Conservation (phyloP, 2,329 filamentous ascomycete species). For the Diaporthe sp. region DNA sequence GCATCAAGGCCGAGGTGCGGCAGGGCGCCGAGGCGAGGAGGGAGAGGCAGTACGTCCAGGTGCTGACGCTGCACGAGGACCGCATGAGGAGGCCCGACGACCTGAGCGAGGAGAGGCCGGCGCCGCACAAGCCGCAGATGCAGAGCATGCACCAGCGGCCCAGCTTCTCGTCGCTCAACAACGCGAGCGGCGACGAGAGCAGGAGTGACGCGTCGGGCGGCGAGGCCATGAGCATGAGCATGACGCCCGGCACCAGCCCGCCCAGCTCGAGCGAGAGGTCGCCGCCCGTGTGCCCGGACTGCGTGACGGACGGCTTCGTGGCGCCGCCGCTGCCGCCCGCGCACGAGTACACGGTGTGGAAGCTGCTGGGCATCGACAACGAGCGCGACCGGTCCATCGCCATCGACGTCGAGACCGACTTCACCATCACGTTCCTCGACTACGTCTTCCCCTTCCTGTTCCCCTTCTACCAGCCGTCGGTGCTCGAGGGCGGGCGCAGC, state of each 20-base stretch:
- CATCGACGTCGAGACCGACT: slow-evolving; percentile 48
- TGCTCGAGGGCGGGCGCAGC: slow-evolving; percentile 69
- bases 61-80: slow-evolving; percentile 40
- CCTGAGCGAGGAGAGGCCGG: slow-evolving; percentile 34
- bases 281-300: slow-evolving; percentile 39
- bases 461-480: slow-evolving; percentile 71
- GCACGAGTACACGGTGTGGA: slow-evolving; percentile 39
- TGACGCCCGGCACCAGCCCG: slow-evolving; percentile 36
- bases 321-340: slow-evolving; percentile 21
- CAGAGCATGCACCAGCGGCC: slow-evolving; percentile 23
- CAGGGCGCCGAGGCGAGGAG: slow-evolving; percentile 34
- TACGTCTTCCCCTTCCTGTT: slow-evolving; percentile 74
- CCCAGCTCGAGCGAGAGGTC: slow-evolving; percentile 35
- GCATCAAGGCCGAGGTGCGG: slow-evolving; percentile 54
- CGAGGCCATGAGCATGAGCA: slow-evolving; percentile 2
- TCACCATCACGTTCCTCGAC: slow-evolving; percentile 73
- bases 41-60: slow-evolving; percentile 40
- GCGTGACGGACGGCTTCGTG: slow-evolving; percentile 28
- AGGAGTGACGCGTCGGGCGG: slow-evolving; percentile 14
- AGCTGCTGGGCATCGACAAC: slow-evolving; percentile 39
- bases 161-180: slow-evolving; percentile 20
- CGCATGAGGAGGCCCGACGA: slow-evolving; percentile 34
- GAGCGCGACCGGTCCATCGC: slow-evolving; percentile 29
- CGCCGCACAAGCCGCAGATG: slow-evolving; percentile 31
- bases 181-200: slow-evolving; percentile 33